Conservation (phyloP, 495 filamentous ascomycete species). For the Neurospora hispaniola region DNA sequence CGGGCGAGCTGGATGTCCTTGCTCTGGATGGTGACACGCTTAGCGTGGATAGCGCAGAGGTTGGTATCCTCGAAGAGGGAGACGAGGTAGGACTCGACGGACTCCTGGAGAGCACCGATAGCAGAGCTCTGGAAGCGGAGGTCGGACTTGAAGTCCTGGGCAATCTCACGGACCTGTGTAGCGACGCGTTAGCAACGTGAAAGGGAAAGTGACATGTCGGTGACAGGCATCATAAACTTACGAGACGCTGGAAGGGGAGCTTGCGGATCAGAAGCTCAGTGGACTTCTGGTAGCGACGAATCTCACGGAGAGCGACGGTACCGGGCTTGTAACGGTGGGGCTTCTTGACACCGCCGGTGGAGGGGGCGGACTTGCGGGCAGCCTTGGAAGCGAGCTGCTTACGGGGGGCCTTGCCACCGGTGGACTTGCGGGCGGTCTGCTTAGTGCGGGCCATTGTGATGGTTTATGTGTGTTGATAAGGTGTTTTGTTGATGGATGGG, state of each 20-base stretch:
- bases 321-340: conserved; percentile 99
- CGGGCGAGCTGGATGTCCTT: conserved; percentile 98
- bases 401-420: conserved; percentile 98
- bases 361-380: conserved; percentile 45
- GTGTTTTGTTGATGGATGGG: conserved; percentile 21
- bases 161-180: conserved; percentile 81
- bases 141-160: conserved; percentile 99
- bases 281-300: conserved; percentile 99
- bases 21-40: conserved; percentile 92
- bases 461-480: conserved; percentile 40
- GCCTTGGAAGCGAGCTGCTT: conserved; percentile 73
- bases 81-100: conserved; percentile 99
- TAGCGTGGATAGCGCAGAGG: conserved; percentile 99
- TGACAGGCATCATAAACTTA: conserved; percentile 23
- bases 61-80: conserved; percentile 99
- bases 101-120: conserved; percentile 99
- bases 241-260: conserved; percentile 99
- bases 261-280: conserved; percentile 99
- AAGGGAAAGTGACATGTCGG: conserved; percentile 2
- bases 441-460: conserved; percentile 94
- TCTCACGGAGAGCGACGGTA: conserved; percentile 99
- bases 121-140: conserved; percentile 99
- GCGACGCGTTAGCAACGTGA: conserved; percentile 22
- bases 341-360: conserved; percentile 91
- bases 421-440: conserved; percentile 99